Percentiles rank a stretch among this genome's conserved stretches.
Conservation (phyloP, 2,329 filamentous ascomycete species). For the Didymella arachidicola region DNA sequence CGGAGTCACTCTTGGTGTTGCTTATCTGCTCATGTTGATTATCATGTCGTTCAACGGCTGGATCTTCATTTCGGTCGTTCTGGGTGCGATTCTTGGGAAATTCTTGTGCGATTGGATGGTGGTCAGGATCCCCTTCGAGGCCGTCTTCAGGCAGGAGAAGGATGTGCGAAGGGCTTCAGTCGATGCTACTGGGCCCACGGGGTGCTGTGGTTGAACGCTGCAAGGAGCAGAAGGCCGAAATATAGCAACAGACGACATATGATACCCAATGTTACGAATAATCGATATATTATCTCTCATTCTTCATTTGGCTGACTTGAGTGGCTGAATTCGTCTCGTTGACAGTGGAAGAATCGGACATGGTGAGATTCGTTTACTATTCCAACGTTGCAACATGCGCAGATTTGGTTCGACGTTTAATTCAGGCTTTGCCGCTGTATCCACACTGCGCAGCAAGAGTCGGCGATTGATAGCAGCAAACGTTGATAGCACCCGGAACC, state of each 20-base stretch:
- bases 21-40: conserved; percentile 80
- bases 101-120: conserved; percentile 75
- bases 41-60: conserved; percentile 74
- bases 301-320: not conserved
- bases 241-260: not conserved
- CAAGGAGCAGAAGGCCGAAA: not conserved
- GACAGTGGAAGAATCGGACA: not conserved
- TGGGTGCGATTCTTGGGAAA: conserved; percentile 75
- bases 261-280: conserved; percentile 14
- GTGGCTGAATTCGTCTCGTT: not conserved
- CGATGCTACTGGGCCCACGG: conserved; percentile 39
- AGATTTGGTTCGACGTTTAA: not conserved
- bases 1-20: conserved; percentile 74
- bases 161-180: conserved; percentile 33
- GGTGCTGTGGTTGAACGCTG: conserved; percentile 35
- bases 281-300: not conserved
- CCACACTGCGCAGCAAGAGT: not conserved
- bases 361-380: not conserved
- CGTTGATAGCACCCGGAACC: not conserved
- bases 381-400: not conserved
- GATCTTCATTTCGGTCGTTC: conserved; percentile 81
- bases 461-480: not conserved
- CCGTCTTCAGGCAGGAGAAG: conserved; percentile 31
- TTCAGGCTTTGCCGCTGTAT: not conserved
- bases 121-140: conserved; percentile 38